These are phyloP conservation scores for Lodderomyces oxycetoniae DNA, from an alignment of 1,139 yeast genomes.

Conservation along the genomic window DNA sequence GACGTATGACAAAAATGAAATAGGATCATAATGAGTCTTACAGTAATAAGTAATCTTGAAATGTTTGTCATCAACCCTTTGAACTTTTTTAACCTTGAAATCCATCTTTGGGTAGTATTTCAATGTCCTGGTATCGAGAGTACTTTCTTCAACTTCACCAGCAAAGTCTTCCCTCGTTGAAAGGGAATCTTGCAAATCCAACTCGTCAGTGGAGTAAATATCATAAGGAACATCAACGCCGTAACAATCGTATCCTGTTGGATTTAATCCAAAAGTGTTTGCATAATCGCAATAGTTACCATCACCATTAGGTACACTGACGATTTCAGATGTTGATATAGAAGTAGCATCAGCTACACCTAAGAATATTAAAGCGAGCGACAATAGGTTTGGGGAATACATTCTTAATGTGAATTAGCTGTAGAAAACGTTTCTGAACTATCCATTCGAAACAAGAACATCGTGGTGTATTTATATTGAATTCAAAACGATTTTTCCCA, in stretches of 20 bases:
- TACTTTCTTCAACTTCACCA: too few species aligned
- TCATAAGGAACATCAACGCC: not conserved
- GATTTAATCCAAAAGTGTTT: not conserved
- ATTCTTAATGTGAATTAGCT: too few species aligned
- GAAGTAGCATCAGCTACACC: not conserved
- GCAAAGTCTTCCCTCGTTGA: too few species aligned
- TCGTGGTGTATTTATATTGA: too few species aligned
- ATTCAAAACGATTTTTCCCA: too few species aligned
- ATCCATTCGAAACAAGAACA: too few species aligned
- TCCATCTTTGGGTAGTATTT: slow-evolving; percentile 1
- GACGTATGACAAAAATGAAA: not conserved
- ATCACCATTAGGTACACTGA: not conserved
- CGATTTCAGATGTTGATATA: not conserved
- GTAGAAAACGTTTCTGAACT: too few species aligned
- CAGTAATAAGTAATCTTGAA: slow-evolving; percentile 3
- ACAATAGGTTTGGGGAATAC: not conserved
- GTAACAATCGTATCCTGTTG: not conserved
- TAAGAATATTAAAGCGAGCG: not conserved
- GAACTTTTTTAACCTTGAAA: slow-evolving; percentile 1
- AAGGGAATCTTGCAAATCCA: too few species aligned
- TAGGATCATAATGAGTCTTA: not conserved
- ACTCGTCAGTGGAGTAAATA: not conserved
- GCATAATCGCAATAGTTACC: not conserved
- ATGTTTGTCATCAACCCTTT: not conserved
- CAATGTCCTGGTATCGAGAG: too few species aligned